phyloP scores from a whole-genome alignment of 75 land plant genomes.

The Picea glauca region DNA sequence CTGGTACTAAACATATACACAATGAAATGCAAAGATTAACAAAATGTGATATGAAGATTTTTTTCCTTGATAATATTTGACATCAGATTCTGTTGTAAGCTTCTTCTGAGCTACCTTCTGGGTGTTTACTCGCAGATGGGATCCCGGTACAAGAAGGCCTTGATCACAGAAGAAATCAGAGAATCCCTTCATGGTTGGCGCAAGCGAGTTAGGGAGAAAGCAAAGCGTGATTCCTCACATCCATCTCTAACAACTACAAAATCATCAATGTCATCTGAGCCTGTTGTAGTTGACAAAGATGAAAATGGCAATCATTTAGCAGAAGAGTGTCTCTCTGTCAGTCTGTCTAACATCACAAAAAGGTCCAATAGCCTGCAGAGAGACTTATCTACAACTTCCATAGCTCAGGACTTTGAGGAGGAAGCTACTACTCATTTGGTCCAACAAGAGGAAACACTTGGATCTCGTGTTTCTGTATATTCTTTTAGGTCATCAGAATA shows the following conservation, averaged over 20 bases:
- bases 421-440: neutral
- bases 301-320: conserved; percentile 18
- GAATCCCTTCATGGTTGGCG: conserved; percentile 73
- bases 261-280: conserved; percentile 40
- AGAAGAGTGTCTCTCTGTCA: neutral
- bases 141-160: conserved; percentile 53
- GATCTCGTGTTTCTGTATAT: neutral
- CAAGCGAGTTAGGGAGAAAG: conserved; percentile 56
- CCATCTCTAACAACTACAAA: conserved; percentile 20
- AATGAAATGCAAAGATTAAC: neutral
- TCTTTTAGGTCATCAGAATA: neutral
- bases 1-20: neutral
- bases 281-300: conserved; percentile 38
- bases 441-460: conserved; percentile 3
- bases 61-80: neutral
- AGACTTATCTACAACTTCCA: neutral
- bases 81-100: neutral
- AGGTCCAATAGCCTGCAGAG: neutral
- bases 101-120: neutral
- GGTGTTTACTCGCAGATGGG: conserved; percentile 48
- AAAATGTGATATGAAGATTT: neutral
- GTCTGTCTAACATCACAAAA: neutral
- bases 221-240: conserved; percentile 22
- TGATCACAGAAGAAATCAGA: conserved; percentile 59
- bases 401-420: neutral